phyloP scores from a whole-genome alignment of 2,329 filamentous ascomycete genomes.

The Hansfordia pulvinata region DNA sequence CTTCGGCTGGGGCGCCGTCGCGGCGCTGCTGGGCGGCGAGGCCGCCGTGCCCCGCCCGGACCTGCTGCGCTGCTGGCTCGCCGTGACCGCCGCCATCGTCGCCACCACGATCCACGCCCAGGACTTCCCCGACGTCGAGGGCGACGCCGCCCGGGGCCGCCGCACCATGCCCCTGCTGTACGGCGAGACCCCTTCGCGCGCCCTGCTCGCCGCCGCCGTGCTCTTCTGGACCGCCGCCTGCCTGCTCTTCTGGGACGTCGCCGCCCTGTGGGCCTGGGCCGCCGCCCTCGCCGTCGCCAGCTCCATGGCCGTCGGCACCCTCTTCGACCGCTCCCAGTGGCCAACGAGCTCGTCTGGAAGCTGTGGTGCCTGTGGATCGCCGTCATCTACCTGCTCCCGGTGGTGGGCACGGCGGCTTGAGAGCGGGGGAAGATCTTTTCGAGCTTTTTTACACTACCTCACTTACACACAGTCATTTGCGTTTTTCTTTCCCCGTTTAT shows the following conservation, averaged over 20 bases:
- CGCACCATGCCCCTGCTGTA: constrained; percentile 13
- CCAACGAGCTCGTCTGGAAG: constrained; percentile 2
- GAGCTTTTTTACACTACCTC: too few relatives aligned
- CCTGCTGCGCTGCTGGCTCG: constrained; percentile 9
- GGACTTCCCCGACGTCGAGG: constrained; percentile 11
- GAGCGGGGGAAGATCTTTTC: too few relatives aligned
- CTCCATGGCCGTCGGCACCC: constrained; percentile 1
- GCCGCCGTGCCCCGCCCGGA: background rate
- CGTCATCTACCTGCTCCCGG: background rate
- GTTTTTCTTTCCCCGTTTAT: too few relatives aligned
- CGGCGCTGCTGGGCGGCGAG: constrained; percentile 4
- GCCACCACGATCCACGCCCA: constrained; percentile 14
- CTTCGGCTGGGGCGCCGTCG: constrained; percentile 14
- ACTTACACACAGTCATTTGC: too few relatives aligned
- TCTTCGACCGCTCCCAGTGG: background rate
- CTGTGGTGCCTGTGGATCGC: constrained; percentile 1
- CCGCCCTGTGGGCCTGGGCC: background rate
- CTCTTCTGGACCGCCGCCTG: constrained; percentile 3
- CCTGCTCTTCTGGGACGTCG: constrained; percentile 4
- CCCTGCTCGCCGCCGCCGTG: constrained; percentile 1
- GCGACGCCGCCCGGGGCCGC: constrained; percentile 12
- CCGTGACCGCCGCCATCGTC: constrained; percentile 9
- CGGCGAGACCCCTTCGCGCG: constrained; percentile 7
- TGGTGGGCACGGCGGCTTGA: background rate
- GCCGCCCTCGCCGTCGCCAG: background rate